Evolutionary conservation across 169 alveolate genomes (phyloP).

Genomic region (Babesia ovis): DNA sequence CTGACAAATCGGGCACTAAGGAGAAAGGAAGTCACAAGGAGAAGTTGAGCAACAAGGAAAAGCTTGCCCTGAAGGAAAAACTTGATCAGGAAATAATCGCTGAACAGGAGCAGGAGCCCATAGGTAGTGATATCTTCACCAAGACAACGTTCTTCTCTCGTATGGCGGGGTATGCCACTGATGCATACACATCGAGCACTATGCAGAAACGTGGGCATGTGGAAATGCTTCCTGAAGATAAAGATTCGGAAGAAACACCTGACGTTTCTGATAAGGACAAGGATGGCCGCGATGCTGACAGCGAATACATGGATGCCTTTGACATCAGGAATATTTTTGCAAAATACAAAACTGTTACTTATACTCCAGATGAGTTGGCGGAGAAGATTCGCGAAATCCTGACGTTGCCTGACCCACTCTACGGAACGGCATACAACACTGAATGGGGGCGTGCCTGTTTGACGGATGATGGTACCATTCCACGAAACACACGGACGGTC

Average conservation of each 20-base stretch:
- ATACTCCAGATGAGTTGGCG: slow-evolving; percentile 9
- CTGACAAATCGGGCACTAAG: too few species aligned
- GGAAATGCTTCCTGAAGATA: background rate
- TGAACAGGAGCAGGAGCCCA: background rate
- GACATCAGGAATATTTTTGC: slow-evolving; percentile 1
- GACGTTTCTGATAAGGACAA: background rate
- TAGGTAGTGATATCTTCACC: slow-evolving; percentile 1
- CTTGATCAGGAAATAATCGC: too few species aligned
- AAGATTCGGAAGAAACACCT: background rate
- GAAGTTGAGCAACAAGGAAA: too few species aligned
- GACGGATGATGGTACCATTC: slow-evolving; percentile 51
- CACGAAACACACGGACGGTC: slow-evolving; percentile 19
- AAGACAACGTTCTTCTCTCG: slow-evolving; percentile 6
- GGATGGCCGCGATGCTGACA: background rate
- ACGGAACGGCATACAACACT: slow-evolving; percentile 53
- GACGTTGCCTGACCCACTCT: slow-evolving; percentile 35
- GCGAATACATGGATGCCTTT: background rate
- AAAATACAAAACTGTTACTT: background rate
- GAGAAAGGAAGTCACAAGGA: too few species aligned
- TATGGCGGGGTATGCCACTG: slow-evolving; percentile 1
- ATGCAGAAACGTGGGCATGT: background rate
- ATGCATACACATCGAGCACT: background rate
- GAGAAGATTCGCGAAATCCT: slow-evolving; percentile 32
- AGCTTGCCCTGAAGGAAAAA: too few species aligned
- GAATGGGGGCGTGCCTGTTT: slow-evolving; percentile 69